These are phyloP conservation scores for Phialophora macrospora DNA, from an alignment of 2,329 filamentous ascomycete genomes.

Conservation along the genomic window DNA sequence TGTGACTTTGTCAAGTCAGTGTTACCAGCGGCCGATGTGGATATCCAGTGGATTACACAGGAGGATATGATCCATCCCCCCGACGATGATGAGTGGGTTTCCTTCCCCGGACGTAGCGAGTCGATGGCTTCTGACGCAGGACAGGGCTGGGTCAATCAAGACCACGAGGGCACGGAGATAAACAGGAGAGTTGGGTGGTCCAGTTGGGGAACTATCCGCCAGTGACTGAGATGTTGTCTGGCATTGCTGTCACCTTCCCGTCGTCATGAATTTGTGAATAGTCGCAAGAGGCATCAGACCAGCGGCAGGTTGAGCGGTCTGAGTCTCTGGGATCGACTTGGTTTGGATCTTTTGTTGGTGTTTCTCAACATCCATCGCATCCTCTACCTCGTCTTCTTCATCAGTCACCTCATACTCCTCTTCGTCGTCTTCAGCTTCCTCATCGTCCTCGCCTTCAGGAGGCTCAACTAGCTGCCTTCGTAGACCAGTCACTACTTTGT, in stretches of 20 bases:
- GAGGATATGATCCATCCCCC: neutral
- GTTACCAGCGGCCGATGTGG: constrained; percentile 3
- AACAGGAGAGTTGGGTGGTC: neutral
- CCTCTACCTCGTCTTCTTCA: constrained; percentile 57
- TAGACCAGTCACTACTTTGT: constrained; percentile 75
- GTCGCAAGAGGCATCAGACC: constrained; percentile 52
- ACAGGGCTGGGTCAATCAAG: neutral
- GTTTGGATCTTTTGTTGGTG: constrained; percentile 38
- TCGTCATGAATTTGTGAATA: constrained; percentile 58
- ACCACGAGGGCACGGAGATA: neutral
- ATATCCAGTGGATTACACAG: constrained; percentile 14
- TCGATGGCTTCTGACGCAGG: neutral
- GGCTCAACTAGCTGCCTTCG: constrained; percentile 63
- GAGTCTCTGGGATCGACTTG: constrained; percentile 46
- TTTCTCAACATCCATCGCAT: constrained; percentile 48
- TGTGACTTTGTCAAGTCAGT: neutral
- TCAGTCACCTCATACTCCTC: constrained; percentile 57
- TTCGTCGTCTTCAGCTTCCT: constrained; percentile 59
- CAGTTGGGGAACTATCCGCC: constrained; percentile 7
- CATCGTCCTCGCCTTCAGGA: constrained; percentile 47
- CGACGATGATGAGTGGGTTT: constrained; percentile 15
- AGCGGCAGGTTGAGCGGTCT: constrained; percentile 39
- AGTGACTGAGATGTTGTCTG: neutral
- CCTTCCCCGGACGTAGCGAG: constrained; percentile 9
- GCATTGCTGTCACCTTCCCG: constrained; percentile 42